Percentiles rank a stretch among this genome's conserved stretches.
phyloP scores from a whole-genome alignment of 2,329 filamentous ascomycete species.

The Fusarium subtropicale region DNA sequence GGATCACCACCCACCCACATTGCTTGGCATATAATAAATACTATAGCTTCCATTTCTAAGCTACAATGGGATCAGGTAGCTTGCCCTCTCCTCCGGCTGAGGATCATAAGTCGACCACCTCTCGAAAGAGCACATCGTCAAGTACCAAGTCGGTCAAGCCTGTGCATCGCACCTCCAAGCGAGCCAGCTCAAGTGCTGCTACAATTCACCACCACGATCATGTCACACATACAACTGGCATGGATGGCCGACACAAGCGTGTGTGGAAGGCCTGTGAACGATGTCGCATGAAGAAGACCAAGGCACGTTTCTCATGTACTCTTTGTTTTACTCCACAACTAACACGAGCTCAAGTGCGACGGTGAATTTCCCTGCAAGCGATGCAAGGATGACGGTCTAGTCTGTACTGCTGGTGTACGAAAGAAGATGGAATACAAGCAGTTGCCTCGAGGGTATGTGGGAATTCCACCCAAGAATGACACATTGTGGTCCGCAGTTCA shows the following conservation, averaged over 20 bases:
- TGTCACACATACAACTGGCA: conserved; percentile 49
- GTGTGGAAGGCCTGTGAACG: conserved; percentile 76
- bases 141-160: conserved; percentile 62
- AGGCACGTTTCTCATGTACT: conserved; percentile 57
- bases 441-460: conserved; percentile 68
- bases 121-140: conserved; percentile 55
- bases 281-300: conserved; percentile 77
- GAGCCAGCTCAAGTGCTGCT: conserved; percentile 56
- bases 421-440: conserved; percentile 79
- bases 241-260: conserved; percentile 70
- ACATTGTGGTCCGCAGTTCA: conserved; percentile 3
- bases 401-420: conserved; percentile 71
- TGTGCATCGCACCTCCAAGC: conserved; percentile 64
- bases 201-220: conserved; percentile 55
- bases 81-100: conserved; percentile 66
- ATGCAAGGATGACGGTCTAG: conserved; percentile 73
- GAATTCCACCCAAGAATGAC: neutral
- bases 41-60: neutral
- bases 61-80: conserved; percentile 60
- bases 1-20: conserved; percentile 22
- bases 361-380: conserved; percentile 75
- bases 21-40: conserved; percentile 21
- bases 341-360: conserved; percentile 62
- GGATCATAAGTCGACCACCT: conserved; percentile 54
- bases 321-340: conserved; percentile 12